Evolutionary conservation across 768 basidiomycete genomes (phyloP), one percentile per base, ranked within the genome.

Genomic region (Paxillus ammoniavirescens): DNA sequence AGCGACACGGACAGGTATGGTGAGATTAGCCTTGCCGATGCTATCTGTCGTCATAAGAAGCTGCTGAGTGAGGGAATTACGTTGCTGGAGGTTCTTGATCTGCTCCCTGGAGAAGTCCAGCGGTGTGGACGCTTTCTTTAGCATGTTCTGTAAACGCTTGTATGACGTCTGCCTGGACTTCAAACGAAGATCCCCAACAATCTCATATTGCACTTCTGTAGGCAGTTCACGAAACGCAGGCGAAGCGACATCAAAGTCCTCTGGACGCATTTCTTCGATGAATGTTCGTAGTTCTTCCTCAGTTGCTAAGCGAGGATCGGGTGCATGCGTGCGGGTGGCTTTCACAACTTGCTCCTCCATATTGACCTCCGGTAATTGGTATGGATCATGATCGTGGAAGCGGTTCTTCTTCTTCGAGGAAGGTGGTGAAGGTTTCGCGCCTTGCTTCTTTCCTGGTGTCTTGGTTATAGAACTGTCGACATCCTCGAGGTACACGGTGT

Each of bases 91-190:
- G 62, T 92, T 89, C 70, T 85, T 81, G 68, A 99, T 98, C 68
- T 99, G 97, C 58, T 96, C 89, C 63, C 89, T 93, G 1, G 94
- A 98, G 68, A 99, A 99, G 68, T 98, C 97, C 50, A 98, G 75
- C 0, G 97, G 86, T 0, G 94, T 96, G 2, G 75, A 76, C 0
- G 93, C 81, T 42, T 78, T 81, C 50, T 76, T 78, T 17, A 96
- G 75, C 97, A 99, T 99, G 52, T 87, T 86, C 63, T 97, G 89
- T 42, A 98, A 73, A 4, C 97, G 89, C 31, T 84, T 85, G 73
- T 95, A 89, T 8, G 93, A 96, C 12, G 92, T 95, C 71, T 98
- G 95, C 3, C 97, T 82, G 1, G 95, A 98, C 70, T 93, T 94
- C 52, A 97, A 77, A 3, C 97, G 84, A 45, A 98, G 76, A 73